Evolutionary conservation across 75 land plant genomes (phyloP).

Genomic region (Adiantum capillusveneris): DNA sequence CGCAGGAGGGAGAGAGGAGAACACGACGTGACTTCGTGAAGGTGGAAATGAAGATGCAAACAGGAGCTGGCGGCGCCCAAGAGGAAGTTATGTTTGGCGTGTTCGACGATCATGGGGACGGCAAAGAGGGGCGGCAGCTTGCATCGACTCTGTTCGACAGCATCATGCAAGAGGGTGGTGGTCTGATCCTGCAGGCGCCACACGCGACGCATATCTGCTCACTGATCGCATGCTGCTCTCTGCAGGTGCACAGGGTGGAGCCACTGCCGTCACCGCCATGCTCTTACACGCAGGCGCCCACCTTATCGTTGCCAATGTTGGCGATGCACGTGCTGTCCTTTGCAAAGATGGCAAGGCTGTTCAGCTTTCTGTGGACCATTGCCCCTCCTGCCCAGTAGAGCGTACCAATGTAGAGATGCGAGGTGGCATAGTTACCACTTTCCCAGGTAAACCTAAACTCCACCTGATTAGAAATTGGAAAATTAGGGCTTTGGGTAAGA

Average conservation of each 20-base stretch:
- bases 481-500: neutral
- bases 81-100: constrained; percentile 12
- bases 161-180: constrained; percentile 12
- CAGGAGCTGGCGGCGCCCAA: neutral
- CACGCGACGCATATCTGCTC: constrained; percentile 27
- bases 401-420: constrained; percentile 21
- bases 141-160: constrained; percentile 7
- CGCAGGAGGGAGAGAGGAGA: neutral
- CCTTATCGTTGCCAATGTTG: constrained; percentile 34
- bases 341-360: constrained; percentile 20
- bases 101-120: constrained; percentile 13
- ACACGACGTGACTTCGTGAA: neutral
- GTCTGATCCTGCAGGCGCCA: constrained; percentile 28
- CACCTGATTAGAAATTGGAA: neutral
- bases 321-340: constrained; percentile 32
- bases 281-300: constrained; percentile 17
- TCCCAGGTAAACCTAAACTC: constrained; percentile 19
- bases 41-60: neutral
- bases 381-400: constrained; percentile 18
- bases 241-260: constrained; percentile 13
- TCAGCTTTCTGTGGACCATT: constrained; percentile 40
- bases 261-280: constrained; percentile 40
- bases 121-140: constrained; percentile 3
- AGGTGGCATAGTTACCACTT: constrained; percentile 24
- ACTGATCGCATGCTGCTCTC: constrained; percentile 21